A percentile compares a stretch with the other conserved stretches of the same genome.
These are phyloP conservation scores for Chlamydomonas asymmetrica DNA, from an alignment of 139 green algal species.

Conservation along the genomic window DNA sequence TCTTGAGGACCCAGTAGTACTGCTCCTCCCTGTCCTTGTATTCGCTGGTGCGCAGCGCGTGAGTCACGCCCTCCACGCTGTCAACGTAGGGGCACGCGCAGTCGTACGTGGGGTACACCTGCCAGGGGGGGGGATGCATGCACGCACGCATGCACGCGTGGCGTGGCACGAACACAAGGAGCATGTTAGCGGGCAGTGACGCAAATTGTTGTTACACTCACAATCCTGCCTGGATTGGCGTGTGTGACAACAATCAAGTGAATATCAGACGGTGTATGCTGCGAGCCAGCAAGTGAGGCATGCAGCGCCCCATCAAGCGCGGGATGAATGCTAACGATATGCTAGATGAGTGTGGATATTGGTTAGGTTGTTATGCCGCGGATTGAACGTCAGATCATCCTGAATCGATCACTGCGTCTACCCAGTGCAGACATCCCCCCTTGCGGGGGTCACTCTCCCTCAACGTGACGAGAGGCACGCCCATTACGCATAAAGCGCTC, in stretches of 20 bases:
- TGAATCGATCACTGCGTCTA: slow-evolving; percentile 14
- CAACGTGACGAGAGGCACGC: slow-evolving; percentile 34
- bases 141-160: no score
- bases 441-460: slow-evolving; percentile 1
- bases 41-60: slow-evolving; percentile 94
- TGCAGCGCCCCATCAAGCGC: no score
- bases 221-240: no score
- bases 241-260: no score
- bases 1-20: slow-evolving; percentile 85
- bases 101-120: slow-evolving; percentile 99
- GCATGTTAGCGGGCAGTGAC: no score
- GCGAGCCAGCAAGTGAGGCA: no score
- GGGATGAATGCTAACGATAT: no score
- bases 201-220: no score
- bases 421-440: slow-evolving; percentile 26
- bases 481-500: slow-evolving; percentile 26
- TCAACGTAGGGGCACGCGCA: slow-evolving; percentile 98
- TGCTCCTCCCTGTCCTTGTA: slow-evolving; percentile 88
- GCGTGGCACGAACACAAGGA: no score
- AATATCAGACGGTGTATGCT: no score
- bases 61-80: slow-evolving; percentile 91
- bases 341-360: no score
- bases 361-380: slow-evolving; percentile 22
- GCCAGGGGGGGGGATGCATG: slow-evolving; percentile 8
- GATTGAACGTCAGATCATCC: slow-evolving; percentile 41